Percentiles rank a stretch among this genome's conserved stretches.
Conservation (phyloP, 345 rosid species). For the Eucalyptus tenuipes region DNA sequence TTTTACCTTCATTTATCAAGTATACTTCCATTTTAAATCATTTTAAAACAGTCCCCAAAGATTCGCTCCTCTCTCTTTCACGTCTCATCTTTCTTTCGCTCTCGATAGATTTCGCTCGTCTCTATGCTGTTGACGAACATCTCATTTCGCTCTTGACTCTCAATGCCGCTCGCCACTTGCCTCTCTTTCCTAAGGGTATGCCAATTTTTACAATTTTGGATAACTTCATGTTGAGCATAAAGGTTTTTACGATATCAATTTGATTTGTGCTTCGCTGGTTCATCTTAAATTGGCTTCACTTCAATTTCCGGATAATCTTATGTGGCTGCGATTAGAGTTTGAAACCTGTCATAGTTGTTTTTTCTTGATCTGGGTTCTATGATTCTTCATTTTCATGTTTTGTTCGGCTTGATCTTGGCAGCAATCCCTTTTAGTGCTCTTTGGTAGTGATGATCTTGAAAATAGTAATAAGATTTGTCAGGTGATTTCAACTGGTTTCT, state of each 20-base stretch:
- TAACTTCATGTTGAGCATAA: not conserved
- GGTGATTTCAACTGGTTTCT: not conserved
- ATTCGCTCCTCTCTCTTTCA: not conserved
- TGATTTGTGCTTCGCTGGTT: not conserved
- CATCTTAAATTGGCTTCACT: not conserved
- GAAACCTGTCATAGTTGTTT: not conserved
- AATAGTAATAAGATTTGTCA: not conserved
- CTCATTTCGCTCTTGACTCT: not conserved
- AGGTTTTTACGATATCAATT: not conserved
- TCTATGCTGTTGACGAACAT: no score
- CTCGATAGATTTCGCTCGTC: not conserved
- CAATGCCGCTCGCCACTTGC: not conserved
- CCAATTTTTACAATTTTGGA: not conserved
- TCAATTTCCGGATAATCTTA: no score
- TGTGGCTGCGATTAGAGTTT: no score
- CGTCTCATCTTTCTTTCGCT: not conserved
- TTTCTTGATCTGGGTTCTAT: no score
- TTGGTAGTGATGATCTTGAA: not conserved
- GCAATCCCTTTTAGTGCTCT: not conserved
- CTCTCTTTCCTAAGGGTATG: not conserved
- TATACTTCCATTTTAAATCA: not conserved
- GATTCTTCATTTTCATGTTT: no score
- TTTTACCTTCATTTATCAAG: not conserved
- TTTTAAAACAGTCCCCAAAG: not conserved
- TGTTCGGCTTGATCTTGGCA: no score